Evolutionary conservation across 1,284 basidiomycete species (phyloP).

Genomic region (Cryptococcus sp.): DNA sequence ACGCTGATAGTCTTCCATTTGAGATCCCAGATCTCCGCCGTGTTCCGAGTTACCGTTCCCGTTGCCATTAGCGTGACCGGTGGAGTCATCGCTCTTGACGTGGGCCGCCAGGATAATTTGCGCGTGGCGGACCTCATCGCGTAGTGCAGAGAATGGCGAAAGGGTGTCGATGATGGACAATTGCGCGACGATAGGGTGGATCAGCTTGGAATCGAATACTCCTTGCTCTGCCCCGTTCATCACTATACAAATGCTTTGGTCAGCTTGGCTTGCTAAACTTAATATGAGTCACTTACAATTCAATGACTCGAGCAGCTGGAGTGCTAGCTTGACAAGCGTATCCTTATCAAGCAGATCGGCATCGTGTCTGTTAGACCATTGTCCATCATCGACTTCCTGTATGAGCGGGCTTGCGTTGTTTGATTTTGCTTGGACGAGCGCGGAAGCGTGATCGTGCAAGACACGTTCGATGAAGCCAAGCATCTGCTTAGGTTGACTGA

Average conservation of each 20-base stretch:
- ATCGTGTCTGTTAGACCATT: too few relatives aligned
- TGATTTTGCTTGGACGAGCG: constrained; percentile 1
- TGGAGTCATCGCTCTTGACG: not conserved
- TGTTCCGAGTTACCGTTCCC: too few relatives aligned
- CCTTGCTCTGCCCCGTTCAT: too few relatives aligned
- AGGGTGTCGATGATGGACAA: constrained; percentile 62
- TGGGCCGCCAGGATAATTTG: constrained; percentile 39
- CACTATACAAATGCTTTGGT: not conserved
- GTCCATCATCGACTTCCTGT: too few relatives aligned
- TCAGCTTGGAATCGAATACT: constrained; percentile 36
- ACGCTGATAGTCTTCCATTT: constrained; percentile 74
- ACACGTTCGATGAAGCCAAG: constrained; percentile 77
- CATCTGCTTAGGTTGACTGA: constrained; percentile 70
- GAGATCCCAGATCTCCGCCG: constrained; percentile 3
- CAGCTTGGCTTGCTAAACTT: not conserved
- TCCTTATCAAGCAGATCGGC: too few relatives aligned
- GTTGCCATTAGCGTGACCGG: constrained; percentile 10
- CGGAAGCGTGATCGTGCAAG: constrained; percentile 44
- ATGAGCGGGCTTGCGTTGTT: too few relatives aligned
- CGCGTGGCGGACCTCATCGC: constrained; percentile 68
- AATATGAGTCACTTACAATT: too few relatives aligned
- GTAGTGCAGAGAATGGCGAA: constrained; percentile 57
- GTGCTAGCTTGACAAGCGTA: too few relatives aligned
- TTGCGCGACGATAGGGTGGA: constrained; percentile 70
- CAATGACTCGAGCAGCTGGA: too few relatives aligned